Evolutionary conservation across 1,284 basidiomycete genomes (phyloP).

Genomic region (Apiotrichum mycotoxinovorans): DNA sequence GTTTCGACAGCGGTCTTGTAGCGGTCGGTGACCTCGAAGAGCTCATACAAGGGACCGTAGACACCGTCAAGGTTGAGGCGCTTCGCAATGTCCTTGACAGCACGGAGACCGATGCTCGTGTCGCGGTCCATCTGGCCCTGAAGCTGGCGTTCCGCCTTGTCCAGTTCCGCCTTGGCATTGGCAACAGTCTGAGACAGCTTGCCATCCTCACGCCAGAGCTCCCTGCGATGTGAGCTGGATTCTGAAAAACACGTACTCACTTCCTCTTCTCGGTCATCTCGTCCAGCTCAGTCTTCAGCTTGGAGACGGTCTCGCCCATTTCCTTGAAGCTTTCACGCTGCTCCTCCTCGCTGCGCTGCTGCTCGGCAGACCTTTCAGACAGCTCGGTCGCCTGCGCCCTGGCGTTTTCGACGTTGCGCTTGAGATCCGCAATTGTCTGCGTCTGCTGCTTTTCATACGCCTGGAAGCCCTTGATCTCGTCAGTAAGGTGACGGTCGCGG

Average conservation of each 20-base stretch:
- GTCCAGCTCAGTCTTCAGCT: constrained; percentile 67
- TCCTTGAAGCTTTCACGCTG: constrained; percentile 67
- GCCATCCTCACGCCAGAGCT: constrained; percentile 91
- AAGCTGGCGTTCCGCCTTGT: constrained; percentile 71
- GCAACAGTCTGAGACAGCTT: constrained; percentile 73
- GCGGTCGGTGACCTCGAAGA: constrained; percentile 88
- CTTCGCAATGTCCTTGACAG: constrained; percentile 76
- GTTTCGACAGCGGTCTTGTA: constrained; percentile 93
- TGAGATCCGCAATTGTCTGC: constrained; percentile 60
- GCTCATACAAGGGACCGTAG: constrained; percentile 87
- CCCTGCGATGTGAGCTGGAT: constrained; percentile 47
- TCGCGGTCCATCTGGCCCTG: constrained; percentile 97
- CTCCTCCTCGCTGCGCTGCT: constrained; percentile 64
- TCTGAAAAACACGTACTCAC: constrained; percentile 41
- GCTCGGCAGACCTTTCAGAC: constrained; percentile 61
- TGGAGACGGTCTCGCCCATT: constrained; percentile 63
- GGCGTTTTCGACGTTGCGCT: constrained; percentile 71
- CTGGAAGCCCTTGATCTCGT: constrained; percentile 68
- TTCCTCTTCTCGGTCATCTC: constrained; percentile 76
- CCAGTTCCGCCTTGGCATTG: constrained; percentile 74
- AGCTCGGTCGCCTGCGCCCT: constrained; percentile 65
- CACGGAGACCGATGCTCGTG: constrained; percentile 77
- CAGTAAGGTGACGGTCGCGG: constrained; percentile 70
- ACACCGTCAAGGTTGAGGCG: constrained; percentile 69
- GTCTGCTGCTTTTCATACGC: constrained; percentile 59